Percentiles rank a stretch among this genome's conserved stretches.
Evolutionary conservation across 352 stramenopile genomes (phyloP).

Genomic region (Aphanomyces stellatus): DNA sequence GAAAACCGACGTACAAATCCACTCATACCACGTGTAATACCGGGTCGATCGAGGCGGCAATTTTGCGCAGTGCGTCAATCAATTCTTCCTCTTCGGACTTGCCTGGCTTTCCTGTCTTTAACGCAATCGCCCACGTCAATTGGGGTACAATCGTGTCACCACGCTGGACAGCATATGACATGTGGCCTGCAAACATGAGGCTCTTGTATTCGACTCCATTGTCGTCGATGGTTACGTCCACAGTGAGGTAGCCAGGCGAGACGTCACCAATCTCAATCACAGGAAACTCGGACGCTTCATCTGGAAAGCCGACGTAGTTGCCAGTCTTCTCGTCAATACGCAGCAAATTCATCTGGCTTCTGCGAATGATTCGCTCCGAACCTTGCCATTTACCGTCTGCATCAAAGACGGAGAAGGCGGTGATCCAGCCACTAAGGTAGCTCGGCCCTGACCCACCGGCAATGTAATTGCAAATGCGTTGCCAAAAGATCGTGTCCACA

Average conservation of each 20-base stretch:
- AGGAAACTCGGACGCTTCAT: no score
- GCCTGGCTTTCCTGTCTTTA: no score
- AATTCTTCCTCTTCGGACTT: no score
- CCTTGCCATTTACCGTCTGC: neutral
- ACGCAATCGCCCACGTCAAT: constrained; percentile 2
- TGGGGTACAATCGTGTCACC: neutral
- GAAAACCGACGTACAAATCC: no score
- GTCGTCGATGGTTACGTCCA: constrained; percentile 16
- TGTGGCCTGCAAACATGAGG: constrained; percentile 10
- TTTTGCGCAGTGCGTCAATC: no score
- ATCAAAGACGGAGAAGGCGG: neutral
- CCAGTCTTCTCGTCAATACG: no score
- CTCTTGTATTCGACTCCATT: constrained; percentile 6
- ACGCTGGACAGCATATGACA: neutral
- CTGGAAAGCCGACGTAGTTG: no score
- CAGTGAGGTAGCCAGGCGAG: constrained; percentile 4
- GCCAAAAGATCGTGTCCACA: neutral
- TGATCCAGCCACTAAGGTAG: neutral
- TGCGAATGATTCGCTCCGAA: neutral
- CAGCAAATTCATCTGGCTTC: neutral
- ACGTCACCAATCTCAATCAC: neutral
- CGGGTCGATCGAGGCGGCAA: no score
- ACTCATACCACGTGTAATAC: no score
- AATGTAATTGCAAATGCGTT: constrained; percentile 8
- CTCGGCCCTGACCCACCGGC: neutral